phyloP scores from a whole-genome alignment of 2,329 filamentous ascomycete species.

The Phaeosphaeria sp. region DNA sequence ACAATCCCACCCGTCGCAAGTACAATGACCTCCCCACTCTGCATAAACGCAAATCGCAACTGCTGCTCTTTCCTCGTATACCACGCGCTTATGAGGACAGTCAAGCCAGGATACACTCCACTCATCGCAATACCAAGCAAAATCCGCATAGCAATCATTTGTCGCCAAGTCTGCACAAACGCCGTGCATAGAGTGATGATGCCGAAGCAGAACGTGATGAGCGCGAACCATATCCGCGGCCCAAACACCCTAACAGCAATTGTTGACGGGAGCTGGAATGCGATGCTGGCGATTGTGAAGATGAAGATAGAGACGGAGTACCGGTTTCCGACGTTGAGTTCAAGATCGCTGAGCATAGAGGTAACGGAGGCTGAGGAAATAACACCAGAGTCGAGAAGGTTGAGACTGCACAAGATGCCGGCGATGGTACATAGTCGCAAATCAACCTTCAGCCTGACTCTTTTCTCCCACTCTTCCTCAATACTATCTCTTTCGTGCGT shows the following conservation, averaged over 20 bases:
- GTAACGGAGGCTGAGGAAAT: slow-evolving; percentile 74
- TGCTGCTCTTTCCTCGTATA: slow-evolving; percentile 71
- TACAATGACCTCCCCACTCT: slow-evolving; percentile 69
- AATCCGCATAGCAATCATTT: slow-evolving; percentile 73
- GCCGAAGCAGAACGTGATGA: slow-evolving; percentile 67
- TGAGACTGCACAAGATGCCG: slow-evolving; percentile 72
- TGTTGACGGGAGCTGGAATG: slow-evolving; percentile 73
- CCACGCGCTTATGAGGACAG: slow-evolving; percentile 68
- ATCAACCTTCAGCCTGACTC: slow-evolving; percentile 69
- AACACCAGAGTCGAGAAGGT: slow-evolving; percentile 73
- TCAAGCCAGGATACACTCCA: slow-evolving; percentile 48
- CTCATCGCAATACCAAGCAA: slow-evolving; percentile 70
- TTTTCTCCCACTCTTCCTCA: slow-evolving; percentile 50
- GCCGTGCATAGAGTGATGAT: slow-evolving; percentile 72
- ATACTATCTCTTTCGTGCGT: slow-evolving; percentile 10
- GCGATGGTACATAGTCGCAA: slow-evolving; percentile 73
- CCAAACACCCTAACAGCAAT: slow-evolving; percentile 70
- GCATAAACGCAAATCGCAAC: slow-evolving; percentile 69
- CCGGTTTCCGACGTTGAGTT: slow-evolving; percentile 66
- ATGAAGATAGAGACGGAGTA: slow-evolving; percentile 77
- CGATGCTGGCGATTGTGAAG: slow-evolving; percentile 72
- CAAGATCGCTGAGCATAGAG: slow-evolving; percentile 69
- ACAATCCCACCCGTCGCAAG: slow-evolving; percentile 71
- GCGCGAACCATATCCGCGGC: slow-evolving; percentile 67
- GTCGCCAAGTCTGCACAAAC: slow-evolving; percentile 70